Evolutionary conservation across 1,139 yeast genomes (phyloP).

Genomic region (Blastobotrys persicus): DNA sequence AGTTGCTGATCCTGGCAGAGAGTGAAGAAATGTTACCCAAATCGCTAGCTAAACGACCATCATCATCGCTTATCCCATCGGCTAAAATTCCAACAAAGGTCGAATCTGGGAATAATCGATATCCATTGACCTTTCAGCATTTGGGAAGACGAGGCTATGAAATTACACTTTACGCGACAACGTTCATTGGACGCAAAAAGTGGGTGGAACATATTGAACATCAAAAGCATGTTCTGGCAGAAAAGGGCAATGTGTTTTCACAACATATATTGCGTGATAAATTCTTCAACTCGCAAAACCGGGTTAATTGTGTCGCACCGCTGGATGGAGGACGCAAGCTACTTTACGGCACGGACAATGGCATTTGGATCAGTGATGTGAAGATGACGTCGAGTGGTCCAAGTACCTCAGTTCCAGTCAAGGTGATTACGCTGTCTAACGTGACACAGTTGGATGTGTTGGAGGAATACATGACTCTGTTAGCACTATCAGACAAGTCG

Average conservation of each 20-base stretch:
- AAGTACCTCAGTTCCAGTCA: conserved; percentile 70
- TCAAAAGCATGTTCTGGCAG: conserved; percentile 73
- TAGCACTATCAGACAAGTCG: conserved; percentile 80
- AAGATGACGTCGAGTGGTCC: conserved; percentile 43
- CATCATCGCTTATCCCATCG: conserved; percentile 30
- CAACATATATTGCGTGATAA: conserved; percentile 63
- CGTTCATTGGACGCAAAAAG: conserved; percentile 71
- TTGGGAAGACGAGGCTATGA: conserved; percentile 66
- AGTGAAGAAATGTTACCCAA: conserved; percentile 70
- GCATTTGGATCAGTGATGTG: conserved; percentile 71
- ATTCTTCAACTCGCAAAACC: conserved; percentile 67
- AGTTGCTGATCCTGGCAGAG: conserved; percentile 70
- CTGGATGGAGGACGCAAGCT: conserved; percentile 93
- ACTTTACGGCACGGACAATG: conserved; percentile 87
- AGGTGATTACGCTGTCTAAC: conserved; percentile 70
- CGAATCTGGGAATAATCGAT: conserved; percentile 33
- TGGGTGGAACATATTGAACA: conserved; percentile 73
- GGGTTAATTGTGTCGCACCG: conserved; percentile 89
- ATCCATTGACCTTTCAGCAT: conserved; percentile 53
- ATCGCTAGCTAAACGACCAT: conserved; percentile 44
- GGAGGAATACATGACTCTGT: conserved; percentile 83
- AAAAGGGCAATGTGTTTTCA: conserved; percentile 76
- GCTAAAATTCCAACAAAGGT: conserved; percentile 26
- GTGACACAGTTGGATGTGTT: conserved; percentile 88
- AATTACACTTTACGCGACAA: conserved; percentile 62